Conservation (phyloP, 2,329 filamentous ascomycete species). For the Epichloe scottii region DNA sequence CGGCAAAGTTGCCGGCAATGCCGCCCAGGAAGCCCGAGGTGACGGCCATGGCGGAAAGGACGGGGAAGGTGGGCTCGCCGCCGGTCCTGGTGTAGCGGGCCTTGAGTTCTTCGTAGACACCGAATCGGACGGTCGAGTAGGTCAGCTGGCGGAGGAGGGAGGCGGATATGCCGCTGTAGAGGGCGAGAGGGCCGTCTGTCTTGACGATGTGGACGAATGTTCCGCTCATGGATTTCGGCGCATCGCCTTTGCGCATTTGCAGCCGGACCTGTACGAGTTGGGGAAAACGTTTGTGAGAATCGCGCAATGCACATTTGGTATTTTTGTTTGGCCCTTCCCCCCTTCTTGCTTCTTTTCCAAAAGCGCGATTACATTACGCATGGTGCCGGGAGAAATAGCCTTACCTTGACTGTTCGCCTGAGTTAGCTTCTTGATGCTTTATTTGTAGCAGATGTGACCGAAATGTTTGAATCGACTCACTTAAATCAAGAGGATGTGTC, state of each 20-base stretch:
- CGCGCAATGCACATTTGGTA: background rate
- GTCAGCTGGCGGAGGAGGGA: constrained; percentile 88
- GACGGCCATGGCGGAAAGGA: constrained; percentile 73
- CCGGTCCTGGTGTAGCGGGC: constrained; percentile 40
- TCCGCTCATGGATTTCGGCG: constrained; percentile 67
- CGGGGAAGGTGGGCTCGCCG: constrained; percentile 51
- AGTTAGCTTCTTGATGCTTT: background rate
- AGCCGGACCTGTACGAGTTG: constrained; percentile 58
- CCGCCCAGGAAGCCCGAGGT: constrained; percentile 80
- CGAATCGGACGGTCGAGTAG: constrained; percentile 93
- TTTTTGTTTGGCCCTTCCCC: background rate
- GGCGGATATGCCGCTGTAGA: constrained; percentile 87
- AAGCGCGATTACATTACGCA: background rate
- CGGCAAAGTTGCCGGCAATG: constrained; percentile 82
- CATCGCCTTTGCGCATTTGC: constrained; percentile 68
- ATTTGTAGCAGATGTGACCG: background rate
- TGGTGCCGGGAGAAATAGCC: background rate
- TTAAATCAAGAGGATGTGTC: constrained; percentile 85
- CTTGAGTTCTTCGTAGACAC: constrained; percentile 92
- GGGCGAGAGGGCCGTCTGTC: constrained; percentile 60
- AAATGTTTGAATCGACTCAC: constrained; percentile 37
- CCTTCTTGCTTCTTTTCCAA: background rate
- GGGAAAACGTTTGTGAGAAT: background rate
- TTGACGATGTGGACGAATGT: constrained; percentile 75
- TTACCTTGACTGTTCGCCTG: constrained; percentile 8